These are phyloP conservation scores for Calamus simplicifolius DNA, from an alignment of 176 grass and related monocot genomes.

Conservation along the genomic window DNA sequence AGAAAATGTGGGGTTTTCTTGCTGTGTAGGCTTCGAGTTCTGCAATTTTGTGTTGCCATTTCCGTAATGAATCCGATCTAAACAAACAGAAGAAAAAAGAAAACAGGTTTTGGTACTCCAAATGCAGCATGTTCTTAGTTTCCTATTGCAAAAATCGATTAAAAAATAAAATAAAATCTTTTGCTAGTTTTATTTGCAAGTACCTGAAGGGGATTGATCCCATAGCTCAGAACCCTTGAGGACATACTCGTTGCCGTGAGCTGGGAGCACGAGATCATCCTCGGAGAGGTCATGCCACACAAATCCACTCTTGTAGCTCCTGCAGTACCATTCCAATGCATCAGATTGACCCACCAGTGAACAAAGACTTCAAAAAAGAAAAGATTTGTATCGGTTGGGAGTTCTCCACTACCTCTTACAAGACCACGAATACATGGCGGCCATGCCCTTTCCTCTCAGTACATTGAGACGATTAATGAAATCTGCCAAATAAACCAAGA, in stretches of 20 bases:
- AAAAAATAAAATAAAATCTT: no score
- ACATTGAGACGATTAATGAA: slow-evolving; percentile 70
- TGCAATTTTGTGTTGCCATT: slow-evolving; percentile 47
- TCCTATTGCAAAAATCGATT: no score
- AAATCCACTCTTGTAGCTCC: slow-evolving; percentile 97
- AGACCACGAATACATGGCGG: slow-evolving; percentile 87
- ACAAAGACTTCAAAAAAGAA: neutral
- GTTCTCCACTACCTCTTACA: slow-evolving; percentile 65
- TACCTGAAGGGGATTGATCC: slow-evolving; percentile 62
- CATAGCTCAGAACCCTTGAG: slow-evolving; percentile 89
- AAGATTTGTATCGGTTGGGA: neutral
- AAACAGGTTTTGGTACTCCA: neutral
- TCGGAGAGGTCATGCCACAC: slow-evolving; percentile 91
- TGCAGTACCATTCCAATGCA: slow-evolving; percentile 21
- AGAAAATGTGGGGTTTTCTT: slow-evolving; percentile 30
- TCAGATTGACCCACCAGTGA: neutral
- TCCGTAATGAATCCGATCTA: slow-evolving; percentile 37
- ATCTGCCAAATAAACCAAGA: slow-evolving; percentile 32
- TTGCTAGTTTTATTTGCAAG: neutral
- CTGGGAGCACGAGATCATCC: slow-evolving; percentile 75
- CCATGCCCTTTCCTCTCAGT: slow-evolving; percentile 80
- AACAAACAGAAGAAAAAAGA: slow-evolving; percentile 2
- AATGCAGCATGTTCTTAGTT: no score
- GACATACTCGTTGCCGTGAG: slow-evolving; percentile 78
- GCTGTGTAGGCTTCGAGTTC: slow-evolving; percentile 14